Conservation (phyloP, 495 filamentous ascomycete species). For the Hypoxylon lenormandii region DNA sequence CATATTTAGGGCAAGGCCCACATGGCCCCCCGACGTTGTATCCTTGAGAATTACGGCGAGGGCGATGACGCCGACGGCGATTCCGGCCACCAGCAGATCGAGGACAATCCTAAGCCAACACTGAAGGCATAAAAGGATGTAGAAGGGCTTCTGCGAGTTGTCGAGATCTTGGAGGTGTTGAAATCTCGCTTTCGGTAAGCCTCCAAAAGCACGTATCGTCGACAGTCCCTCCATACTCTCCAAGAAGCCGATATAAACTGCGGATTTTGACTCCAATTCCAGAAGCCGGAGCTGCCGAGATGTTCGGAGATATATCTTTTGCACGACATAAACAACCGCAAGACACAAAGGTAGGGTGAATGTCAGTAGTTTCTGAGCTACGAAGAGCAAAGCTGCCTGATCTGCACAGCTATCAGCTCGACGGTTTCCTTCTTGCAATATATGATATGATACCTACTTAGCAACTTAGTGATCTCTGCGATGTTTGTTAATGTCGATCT, state of each 20-base stretch:
- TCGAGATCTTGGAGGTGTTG: slow-evolving; percentile 67
- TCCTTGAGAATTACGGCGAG: slow-evolving; percentile 53
- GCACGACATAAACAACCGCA: slow-evolving; percentile 59
- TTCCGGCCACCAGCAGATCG: slow-evolving; percentile 57
- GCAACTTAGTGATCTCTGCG: slow-evolving; percentile 42
- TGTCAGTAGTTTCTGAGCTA: slow-evolving; percentile 46
- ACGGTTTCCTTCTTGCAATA: too few relatives aligned
- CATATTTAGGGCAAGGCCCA: slow-evolving; percentile 57
- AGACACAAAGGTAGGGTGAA: slow-evolving; percentile 51
- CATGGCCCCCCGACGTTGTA: slow-evolving; percentile 49
- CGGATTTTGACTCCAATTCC: slow-evolving; percentile 67
- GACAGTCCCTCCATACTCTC: slow-evolving; percentile 62
- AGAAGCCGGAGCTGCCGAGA: slow-evolving; percentile 69
- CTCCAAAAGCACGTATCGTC: slow-evolving; percentile 65
- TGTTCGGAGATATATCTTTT: slow-evolving; percentile 68
- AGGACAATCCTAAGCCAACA: slow-evolving; percentile 65
- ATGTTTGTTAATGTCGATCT: background rate
- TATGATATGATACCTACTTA: too few relatives aligned
- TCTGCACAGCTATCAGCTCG: background rate
- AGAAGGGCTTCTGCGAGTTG: slow-evolving; percentile 61
- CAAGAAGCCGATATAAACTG: slow-evolving; percentile 57
- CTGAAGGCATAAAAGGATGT: slow-evolving; percentile 66
- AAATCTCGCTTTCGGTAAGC: slow-evolving; percentile 57
- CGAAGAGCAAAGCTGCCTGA: slow-evolving; percentile 51
- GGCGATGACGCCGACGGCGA: slow-evolving; percentile 59